Percentiles rank a stretch among this genome's conserved stretches.
Conservation (phyloP, 2,329 filamentous ascomycete species). For the Pyricularia sp. region DNA sequence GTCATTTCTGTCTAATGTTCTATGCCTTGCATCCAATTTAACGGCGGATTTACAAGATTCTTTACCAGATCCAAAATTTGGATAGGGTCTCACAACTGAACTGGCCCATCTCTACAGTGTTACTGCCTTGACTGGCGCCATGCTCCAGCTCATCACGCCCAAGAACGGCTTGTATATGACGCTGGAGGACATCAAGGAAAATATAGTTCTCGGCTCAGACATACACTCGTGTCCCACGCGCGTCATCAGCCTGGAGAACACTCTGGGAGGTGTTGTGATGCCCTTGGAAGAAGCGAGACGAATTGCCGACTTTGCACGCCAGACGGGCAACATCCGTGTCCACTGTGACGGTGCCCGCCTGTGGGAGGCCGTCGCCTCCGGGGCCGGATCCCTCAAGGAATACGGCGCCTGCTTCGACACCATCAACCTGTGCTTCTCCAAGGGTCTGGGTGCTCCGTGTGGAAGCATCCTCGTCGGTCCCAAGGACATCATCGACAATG, state of each 20-base stretch:
- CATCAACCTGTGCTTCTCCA: conserved; percentile 50
- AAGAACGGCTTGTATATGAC: conserved; percentile 66
- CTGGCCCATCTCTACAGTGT: conserved; percentile 37
- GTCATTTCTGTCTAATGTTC: conserved; percentile 10
- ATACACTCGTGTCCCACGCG: conserved; percentile 73
- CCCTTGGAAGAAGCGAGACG: conserved; percentile 61
- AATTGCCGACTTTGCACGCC: conserved; percentile 61
- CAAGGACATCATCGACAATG: conserved; percentile 50
- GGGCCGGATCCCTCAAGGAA: conserved; percentile 29
- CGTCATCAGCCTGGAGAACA: conserved; percentile 80
- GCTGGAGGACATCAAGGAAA: conserved; percentile 62
- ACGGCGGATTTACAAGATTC: too few relatives aligned
- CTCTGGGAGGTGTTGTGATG: conserved; percentile 69
- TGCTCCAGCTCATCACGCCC: conserved; percentile 57
- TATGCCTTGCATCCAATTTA: background rate
- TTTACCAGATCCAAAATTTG: background rate
- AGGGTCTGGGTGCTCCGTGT: conserved; percentile 42
- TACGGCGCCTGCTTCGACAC: conserved; percentile 39
- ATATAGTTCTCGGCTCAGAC: conserved; percentile 57
- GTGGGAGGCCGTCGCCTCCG: conserved; percentile 38
- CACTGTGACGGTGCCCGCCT: conserved; percentile 44
- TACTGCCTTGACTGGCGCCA: conserved; percentile 61
- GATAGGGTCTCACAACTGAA: background rate
- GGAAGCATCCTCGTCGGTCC: conserved; percentile 36
- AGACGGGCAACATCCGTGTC: conserved; percentile 29